Evolutionary conservation across 1,284 basidiomycete species (phyloP), one percentile per base, ranked within the genome.

Genomic region (Puccinia brachypodii): DNA sequence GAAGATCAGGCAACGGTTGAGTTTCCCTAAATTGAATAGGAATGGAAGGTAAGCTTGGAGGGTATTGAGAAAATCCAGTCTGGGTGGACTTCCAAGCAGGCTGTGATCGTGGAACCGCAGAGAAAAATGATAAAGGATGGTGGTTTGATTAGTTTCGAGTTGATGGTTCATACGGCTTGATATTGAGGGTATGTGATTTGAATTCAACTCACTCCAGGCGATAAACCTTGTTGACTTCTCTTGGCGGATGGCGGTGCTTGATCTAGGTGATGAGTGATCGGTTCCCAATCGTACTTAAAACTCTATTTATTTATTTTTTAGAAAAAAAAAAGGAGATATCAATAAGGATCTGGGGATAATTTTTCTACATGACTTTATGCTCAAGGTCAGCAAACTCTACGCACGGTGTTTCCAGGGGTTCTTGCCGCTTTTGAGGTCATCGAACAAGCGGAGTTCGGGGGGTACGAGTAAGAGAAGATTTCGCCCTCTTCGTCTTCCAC

Each of bases 381-480:
- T 31, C 56, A 50, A 50, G 47, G 14, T 3, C 47, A 50, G 47
- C n/a, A 50, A 14, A 31, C 19, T 53, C 9, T 72, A 72, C 69
- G 50, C 22, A 72, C 69, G 28, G 47, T 19, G 9, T 14, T 47
- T 3, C 44, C 50, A 38, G 69, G 69, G 31, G 69, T 72, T 22
- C 31, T 50, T 9, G 14, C 64, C 14, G 75, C 75, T 66, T 25
- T 62, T 50, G 75, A n/a, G 60, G 38, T 62, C 25, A 71, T 71
- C 40, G 77, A 68, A 72, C 66, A 71, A 53, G 64, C 68, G 0
- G 64, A 56, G 33, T 79, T 56, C 33, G 77, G 77, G 4, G 77
- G 77, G 53, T 79, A 79, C 14, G 77, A 69, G 56, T 79, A 79
- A n/a, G 66, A 71, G 25, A 79, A 79, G 25, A 79, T 79, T 50